Evolutionary conservation across 2,329 filamentous ascomycete genomes (phyloP).

Genomic region (Sclerotinia glacialis): DNA sequence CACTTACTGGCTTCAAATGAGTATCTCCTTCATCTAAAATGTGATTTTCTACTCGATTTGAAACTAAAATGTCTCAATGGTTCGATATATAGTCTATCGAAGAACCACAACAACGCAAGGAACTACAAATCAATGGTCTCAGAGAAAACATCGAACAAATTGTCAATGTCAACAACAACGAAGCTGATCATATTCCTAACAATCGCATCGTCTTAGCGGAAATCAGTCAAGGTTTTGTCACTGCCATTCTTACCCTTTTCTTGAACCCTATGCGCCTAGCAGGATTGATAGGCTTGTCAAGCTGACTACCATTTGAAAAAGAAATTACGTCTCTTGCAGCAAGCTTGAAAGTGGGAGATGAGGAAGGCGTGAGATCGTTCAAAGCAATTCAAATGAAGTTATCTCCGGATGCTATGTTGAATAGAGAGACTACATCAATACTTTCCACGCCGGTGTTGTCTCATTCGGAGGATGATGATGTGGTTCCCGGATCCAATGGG

Average conservation of each 20-base stretch:
- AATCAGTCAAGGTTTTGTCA: slow-evolving; percentile 38
- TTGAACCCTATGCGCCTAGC: slow-evolving; percentile 34
- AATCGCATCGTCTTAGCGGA: slow-evolving; percentile 32
- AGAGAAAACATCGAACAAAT: slow-evolving; percentile 21
- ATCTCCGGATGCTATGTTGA: no score
- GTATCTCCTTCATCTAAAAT: background rate
- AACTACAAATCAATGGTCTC: slow-evolving; percentile 45
- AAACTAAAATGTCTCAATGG: slow-evolving; percentile 44
- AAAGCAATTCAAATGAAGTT: background rate
- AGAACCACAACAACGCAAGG: slow-evolving; percentile 45
- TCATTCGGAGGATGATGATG: background rate
- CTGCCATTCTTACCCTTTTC: slow-evolving; percentile 43
- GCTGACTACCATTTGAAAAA: slow-evolving; percentile 46
- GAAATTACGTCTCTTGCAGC: slow-evolving; percentile 37
- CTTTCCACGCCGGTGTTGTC: background rate
- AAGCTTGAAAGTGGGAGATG: no score
- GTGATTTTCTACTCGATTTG: slow-evolving; percentile 9
- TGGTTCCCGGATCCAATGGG: background rate
- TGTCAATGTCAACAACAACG: background rate
- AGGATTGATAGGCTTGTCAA: slow-evolving; percentile 44
- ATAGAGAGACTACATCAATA: background rate
- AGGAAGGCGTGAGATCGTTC: no score
- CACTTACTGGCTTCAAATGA: background rate
- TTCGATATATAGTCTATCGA: slow-evolving; percentile 50
- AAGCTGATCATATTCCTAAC: background rate